A percentile compares a stretch with the other conserved stretches of the same genome.
These are phyloP conservation scores for Fusarium brachygibbosum DNA, from an alignment of 2,329 filamentous ascomycete genomes.

Conservation along the genomic window DNA sequence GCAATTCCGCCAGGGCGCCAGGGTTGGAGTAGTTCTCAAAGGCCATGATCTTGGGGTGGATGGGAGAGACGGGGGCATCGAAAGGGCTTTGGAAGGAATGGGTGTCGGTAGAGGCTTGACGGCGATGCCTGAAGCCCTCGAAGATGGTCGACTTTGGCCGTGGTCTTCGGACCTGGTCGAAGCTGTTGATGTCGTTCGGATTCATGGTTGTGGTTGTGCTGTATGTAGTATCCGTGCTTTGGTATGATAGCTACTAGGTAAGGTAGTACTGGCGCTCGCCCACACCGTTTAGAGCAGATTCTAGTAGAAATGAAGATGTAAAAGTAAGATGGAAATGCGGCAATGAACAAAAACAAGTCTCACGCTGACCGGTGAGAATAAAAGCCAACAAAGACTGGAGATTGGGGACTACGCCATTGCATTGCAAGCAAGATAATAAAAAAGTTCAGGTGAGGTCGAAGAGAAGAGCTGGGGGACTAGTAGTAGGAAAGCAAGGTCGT, in stretches of 20 bases:
- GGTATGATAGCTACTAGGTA: constrained; percentile 24
- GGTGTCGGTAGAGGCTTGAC: constrained; percentile 62
- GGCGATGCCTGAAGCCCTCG: constrained; percentile 64
- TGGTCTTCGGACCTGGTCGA: constrained; percentile 53
- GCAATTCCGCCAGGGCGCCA: constrained; percentile 68
- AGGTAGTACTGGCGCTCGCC: constrained; percentile 12
- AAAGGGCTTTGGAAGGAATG: constrained; percentile 50
- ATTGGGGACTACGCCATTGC: constrained; percentile 46
- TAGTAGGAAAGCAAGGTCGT: constrained; percentile 35
- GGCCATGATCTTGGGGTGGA: constrained; percentile 48
- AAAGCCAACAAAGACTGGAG: constrained; percentile 38
- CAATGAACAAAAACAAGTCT: constrained; percentile 31
- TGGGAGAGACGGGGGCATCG: constrained; percentile 45
- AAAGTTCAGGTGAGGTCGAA: constrained; percentile 33
- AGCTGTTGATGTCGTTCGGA: constrained; percentile 24
- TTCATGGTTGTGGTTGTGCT: constrained; percentile 27
- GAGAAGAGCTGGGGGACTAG: constrained; percentile 38
- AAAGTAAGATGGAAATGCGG: constrained; percentile 17
- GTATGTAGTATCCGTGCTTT: constrained; percentile 8
- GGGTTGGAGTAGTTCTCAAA: constrained; percentile 57
- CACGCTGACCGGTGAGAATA: constrained; percentile 30
- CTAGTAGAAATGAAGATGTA: constrained; percentile 20
- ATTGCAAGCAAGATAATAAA: constrained; percentile 40
- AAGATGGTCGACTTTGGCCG: constrained; percentile 65
- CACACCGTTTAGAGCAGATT: constrained; percentile 10